Evolutionary conservation across 1,284 basidiomycete genomes (phyloP).

Genomic region (Pascua sp.): DNA sequence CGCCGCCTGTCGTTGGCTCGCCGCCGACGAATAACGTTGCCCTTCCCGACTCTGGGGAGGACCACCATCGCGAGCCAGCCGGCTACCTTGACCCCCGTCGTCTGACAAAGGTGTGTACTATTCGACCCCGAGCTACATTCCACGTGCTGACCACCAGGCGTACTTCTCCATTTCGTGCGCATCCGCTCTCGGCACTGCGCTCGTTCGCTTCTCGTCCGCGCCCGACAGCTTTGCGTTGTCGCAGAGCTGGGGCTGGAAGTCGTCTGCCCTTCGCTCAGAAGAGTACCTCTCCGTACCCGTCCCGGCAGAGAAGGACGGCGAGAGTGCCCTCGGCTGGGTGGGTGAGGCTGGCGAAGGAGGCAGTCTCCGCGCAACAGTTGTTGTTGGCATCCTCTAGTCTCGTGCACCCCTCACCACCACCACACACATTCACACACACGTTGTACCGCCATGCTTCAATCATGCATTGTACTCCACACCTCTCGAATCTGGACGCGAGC

Average conservation of each 20-base stretch:
- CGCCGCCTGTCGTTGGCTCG: conserved; percentile 12
- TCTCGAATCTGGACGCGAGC: neutral
- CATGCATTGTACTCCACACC: no score
- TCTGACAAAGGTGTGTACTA: conserved; percentile 39
- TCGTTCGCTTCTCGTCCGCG: conserved; percentile 74
- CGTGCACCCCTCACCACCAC: neutral
- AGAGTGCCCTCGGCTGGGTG: conserved; percentile 53
- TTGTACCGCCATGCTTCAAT: no score
- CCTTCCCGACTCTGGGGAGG: conserved; percentile 16
- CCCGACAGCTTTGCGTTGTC: conserved; percentile 77
- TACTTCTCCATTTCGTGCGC: conserved; percentile 83
- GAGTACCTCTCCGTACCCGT: conserved; percentile 42
- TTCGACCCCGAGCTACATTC: neutral
- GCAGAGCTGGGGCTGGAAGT: conserved; percentile 56
- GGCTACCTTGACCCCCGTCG: conserved; percentile 49
- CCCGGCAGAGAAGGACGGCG: conserved; percentile 54
- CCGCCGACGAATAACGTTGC: conserved; percentile 2
- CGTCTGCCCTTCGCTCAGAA: conserved; percentile 44
- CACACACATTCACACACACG: neutral
- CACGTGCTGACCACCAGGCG: conserved; percentile 26
- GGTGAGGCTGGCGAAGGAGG: conserved; percentile 50
- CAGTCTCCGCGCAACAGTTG: conserved; percentile 70
- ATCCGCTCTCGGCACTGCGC: conserved; percentile 71
- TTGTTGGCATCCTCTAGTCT: conserved; percentile 64
- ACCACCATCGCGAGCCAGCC: neutral